Evolutionary conservation across 169 alveolate genomes (phyloP), one percentile per base, ranked within the genome.

Genomic region (Neospora caninum): DNA sequence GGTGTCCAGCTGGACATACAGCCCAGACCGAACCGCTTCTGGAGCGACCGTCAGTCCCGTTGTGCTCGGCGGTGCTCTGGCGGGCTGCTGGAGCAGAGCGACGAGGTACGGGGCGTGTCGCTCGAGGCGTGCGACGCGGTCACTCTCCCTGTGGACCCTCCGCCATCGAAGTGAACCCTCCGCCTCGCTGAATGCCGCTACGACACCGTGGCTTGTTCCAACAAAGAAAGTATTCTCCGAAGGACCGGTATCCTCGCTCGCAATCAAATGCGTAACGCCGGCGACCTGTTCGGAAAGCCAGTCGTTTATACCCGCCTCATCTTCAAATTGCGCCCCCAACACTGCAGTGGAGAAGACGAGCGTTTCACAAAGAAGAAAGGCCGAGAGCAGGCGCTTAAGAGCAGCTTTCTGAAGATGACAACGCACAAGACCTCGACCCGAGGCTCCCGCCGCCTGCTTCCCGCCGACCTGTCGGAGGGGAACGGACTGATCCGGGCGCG

Each of bases 291-390:
- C 89, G 39, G 64, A 9, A 36, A 36, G 89, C 89, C 89, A 82
- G 89, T 82, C 89, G 67, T 82, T 82, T 18, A 42, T 29, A 29
- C 89, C 89, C 27, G 89, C 89, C 64, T 82, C 89, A 43, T 42
- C 89, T 31, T 82, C 89, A 49, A 82, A 82, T 31, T 42, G 64
- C 69, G 39, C 89, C n/a, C 89, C 89, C 39, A 49, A 25, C 69
- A 82, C 89, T 4, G 39, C 53, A 82, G 64, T 2, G 31, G 31
- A 10, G 27, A 70, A 70, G 31, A 38, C 9, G 86, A 78, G 13
- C 42, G 42, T 1, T 20, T 36, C 27, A n/a, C 41, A 13, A 2
- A n/a, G 31, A 64, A 64, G 36, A 41, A 82, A 41, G 41, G n/a
- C 89, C n/a, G 89, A 82, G 38, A 43, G 58, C 0, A 43, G 67